Conservation (phyloP, 179 eudicot genomes). For the Silene coronaria region DNA sequence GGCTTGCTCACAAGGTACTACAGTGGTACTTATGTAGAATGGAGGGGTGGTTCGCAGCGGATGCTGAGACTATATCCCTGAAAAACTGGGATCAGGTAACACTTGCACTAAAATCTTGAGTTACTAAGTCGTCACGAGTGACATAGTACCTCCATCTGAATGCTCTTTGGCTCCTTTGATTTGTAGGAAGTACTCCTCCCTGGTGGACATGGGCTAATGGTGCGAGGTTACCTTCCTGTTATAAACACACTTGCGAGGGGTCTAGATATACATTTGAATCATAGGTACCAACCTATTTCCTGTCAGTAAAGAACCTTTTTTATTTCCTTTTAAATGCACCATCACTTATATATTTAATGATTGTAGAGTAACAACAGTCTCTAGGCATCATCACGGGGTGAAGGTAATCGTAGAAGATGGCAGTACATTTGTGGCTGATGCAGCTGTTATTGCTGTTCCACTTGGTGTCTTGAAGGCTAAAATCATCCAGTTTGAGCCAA, state of each 20-base stretch:
- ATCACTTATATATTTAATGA: not conserved
- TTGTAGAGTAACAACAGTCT: slow-evolving; percentile 61
- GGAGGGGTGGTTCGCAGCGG: slow-evolving; percentile 99
- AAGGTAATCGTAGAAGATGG: slow-evolving; percentile 79
- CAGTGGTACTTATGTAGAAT: slow-evolving; percentile 99
- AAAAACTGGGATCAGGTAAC: slow-evolving; percentile 90
- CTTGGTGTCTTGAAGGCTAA: slow-evolving; percentile 85
- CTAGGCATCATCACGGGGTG: slow-evolving; percentile 67
- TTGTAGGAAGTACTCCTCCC: slow-evolving; percentile 89
- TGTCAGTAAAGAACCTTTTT: not conserved
- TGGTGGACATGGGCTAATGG: slow-evolving; percentile 99
- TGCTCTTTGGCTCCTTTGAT: slow-evolving; percentile 11
- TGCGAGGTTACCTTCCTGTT: slow-evolving; percentile 90
- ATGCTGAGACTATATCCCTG: slow-evolving; percentile 90
- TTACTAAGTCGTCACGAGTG: too few species aligned
- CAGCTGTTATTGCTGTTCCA: slow-evolving; percentile 80
- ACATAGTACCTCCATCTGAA: not conserved
- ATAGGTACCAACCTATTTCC: slow-evolving; percentile 47
- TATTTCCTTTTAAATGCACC: not conserved
- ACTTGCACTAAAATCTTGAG: slow-evolving; percentile 13
- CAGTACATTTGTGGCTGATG: slow-evolving; percentile 73
- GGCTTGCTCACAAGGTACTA: slow-evolving; percentile 85
- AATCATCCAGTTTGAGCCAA: slow-evolving; percentile 71
- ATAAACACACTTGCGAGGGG: slow-evolving; percentile 95
- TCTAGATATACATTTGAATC: slow-evolving; percentile 75